A percentile compares a stretch with the other conserved stretches of the same genome.
These are phyloP conservation scores for Alternaria consortialis DNA, from an alignment of 2,329 filamentous ascomycete species.

Conservation along the genomic window DNA sequence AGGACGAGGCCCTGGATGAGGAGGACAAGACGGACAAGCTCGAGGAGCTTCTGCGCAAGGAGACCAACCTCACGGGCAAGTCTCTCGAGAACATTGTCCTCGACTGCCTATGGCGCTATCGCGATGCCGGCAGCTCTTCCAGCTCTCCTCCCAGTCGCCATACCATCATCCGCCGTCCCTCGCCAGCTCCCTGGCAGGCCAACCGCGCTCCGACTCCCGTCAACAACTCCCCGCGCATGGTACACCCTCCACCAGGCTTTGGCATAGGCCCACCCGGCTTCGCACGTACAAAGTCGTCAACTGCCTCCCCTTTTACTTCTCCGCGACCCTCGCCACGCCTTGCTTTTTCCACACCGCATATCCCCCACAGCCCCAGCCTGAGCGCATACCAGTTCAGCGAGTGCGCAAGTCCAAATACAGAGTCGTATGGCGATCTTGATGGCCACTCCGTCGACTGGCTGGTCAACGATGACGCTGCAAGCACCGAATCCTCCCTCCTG, in stretches of 20 bases:
- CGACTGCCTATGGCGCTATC: conserved; percentile 87
- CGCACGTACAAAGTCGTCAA: conserved; percentile 74
- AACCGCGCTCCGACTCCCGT: conserved; percentile 78
- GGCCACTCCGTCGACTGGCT: conserved; percentile 97
- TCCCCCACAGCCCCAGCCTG: conserved; percentile 91
- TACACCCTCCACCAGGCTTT: conserved; percentile 85
- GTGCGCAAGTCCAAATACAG: conserved; percentile 72
- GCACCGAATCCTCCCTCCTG: conserved; percentile 77
- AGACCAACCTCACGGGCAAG: conserved; percentile 77
- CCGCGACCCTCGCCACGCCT: conserved; percentile 92
- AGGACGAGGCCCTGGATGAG: conserved; percentile 83
- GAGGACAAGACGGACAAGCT: conserved; percentile 95
- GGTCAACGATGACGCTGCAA: conserved; percentile 84
- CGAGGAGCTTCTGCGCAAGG: conserved; percentile 82
- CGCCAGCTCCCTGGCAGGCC: conserved; percentile 91
- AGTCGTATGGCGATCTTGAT: conserved; percentile 90
- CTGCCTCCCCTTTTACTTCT: conserved; percentile 90
- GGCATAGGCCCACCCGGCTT: conserved; percentile 76
- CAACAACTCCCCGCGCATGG: conserved; percentile 80
- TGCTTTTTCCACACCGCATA: conserved; percentile 85
- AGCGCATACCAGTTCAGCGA: conserved; percentile 97
- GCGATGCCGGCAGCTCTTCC: conserved; percentile 68
- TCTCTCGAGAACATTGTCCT: conserved; percentile 89
- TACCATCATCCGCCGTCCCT: conserved; percentile 87
- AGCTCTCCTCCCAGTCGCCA: conserved; percentile 85